These are phyloP conservation scores for Solanum bukasovii DNA, from an alignment of 257 asterid species.

Conservation along the genomic window DNA sequence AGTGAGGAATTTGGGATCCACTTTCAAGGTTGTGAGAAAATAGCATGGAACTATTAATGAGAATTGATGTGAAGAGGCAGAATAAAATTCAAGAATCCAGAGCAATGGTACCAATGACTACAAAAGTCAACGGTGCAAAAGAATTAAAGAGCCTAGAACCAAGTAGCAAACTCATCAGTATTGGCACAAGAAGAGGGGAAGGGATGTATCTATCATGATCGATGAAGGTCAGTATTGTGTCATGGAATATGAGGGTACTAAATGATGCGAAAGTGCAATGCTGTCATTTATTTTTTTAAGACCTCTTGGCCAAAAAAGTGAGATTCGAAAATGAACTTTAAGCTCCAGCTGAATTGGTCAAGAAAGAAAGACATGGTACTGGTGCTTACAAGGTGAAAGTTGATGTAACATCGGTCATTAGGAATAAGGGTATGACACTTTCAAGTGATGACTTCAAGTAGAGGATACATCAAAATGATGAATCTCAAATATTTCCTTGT, in stretches of 20 bases:
- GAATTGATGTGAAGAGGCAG: no score
- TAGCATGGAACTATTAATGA: no score
- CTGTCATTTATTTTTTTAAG: conserved; percentile 23
- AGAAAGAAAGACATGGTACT: neutral
- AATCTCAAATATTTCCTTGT: conserved; percentile 25
- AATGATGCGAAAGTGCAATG: conserved; percentile 25
- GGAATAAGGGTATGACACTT: conserved; percentile 25
- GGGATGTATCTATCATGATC: neutral
- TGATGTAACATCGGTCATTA: conserved; percentile 24
- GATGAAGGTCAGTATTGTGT: neutral
- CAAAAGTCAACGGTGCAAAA: neutral
- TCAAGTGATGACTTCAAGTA: conserved; percentile 17
- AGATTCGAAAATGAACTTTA: conserved; percentile 33
- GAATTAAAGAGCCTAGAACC: neutral
- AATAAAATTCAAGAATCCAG: neutral
- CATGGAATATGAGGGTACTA: neutral
- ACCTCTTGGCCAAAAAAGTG: conserved; percentile 14
- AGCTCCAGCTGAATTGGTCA: neutral
- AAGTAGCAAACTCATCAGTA: neutral
- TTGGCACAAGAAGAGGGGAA: neutral
- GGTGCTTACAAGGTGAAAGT: neutral
- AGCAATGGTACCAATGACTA: neutral
- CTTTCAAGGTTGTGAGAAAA: no score
- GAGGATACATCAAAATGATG: conserved; percentile 28
- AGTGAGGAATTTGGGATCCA: no score